Base-by-base conservation (phyloP, 1,284 basidiomycete genomes). In the Ceratobasidium sp. region DNA sequence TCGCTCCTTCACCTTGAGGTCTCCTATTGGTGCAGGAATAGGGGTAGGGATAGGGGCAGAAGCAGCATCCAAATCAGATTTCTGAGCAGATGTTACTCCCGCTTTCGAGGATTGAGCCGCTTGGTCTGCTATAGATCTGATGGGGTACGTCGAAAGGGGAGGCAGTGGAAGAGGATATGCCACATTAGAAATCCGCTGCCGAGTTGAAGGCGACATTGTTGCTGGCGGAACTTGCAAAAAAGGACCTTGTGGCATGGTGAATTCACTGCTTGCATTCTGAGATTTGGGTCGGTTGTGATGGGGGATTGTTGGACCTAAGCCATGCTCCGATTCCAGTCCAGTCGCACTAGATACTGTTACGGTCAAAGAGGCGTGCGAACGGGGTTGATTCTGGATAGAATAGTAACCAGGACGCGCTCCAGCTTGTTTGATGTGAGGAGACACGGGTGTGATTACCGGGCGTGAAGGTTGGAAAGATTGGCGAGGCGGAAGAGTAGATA, bases 101-200 rank as follows among this genome's bases (percentile, higher is more conserved):
- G 21, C 26, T 5, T 23, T 23, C 6, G n/a, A 9, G 26, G 48
- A 5, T 2, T 50, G 48, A 3, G 23, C 8, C 4, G 48, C 21
- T 28, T 50, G 48, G 6, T 26, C 21, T 50, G 52, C 52, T n/a
- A 69, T 41, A 26, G 53, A 69, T 21, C 58, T 58, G 52, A 69
- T 69, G 36, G 65, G 65, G 45, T 69, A 69, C 2, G 65, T 69
- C 18, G 65, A 69, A 21, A 69, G 26, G 12, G 65, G 36, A n/a
- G 65, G 65, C 21, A 69, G 53, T 2, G 65, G 65, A 32, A 69
- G 65, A 2, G 65, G 65, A 21, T 69, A 69, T 18, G 65, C 52
- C 1, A 14, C 50, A 46, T 69, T 69, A 10, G 65, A 69, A 16
- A 69, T 10, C n/a, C 65, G 50, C 28, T 69, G 65, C 14, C 53